A percentile compares a stretch with the other conserved stretches of the same genome.
These are phyloP conservation scores for Pythium pyrilobum DNA, from an alignment of 352 stramenopile genomes.

Conservation along the genomic window DNA sequence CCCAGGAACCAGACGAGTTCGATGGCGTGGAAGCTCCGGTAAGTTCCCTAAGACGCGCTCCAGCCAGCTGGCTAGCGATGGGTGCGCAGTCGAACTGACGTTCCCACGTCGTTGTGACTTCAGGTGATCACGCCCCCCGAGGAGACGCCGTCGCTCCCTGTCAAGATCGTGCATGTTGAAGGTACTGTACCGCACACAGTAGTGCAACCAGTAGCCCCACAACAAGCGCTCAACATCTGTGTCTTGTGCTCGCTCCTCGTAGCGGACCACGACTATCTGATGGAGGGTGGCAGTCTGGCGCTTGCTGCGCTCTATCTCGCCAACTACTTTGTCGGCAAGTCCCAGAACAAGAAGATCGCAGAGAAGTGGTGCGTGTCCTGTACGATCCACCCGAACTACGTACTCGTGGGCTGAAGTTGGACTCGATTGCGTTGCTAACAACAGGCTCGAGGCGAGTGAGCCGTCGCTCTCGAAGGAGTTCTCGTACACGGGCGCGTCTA, in stretches of 20 bases:
- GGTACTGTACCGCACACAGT: background rate
- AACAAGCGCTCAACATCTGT: too few relatives aligned
- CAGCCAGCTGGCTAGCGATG: background rate
- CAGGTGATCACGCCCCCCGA: conserved; percentile 14
- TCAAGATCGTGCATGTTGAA: background rate
- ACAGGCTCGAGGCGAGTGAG: conserved; percentile 60
- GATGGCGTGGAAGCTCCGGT: conserved; percentile 22
- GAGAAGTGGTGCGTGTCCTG: conserved; percentile 46
- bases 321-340: conserved; percentile 60
- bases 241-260: background rate
- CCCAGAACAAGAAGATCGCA: conserved; percentile 57
- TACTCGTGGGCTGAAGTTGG: background rate
- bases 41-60: too few relatives aligned
- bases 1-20: conserved; percentile 25
- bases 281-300: conserved; percentile 44
- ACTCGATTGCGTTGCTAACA: background rate
- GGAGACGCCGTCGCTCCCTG: background rate
- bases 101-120: background rate
- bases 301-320: conserved; percentile 46
- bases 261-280: conserved; percentile 24
- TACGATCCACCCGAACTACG: background rate
- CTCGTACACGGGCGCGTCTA: conserved; percentile 62
- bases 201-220: too few relatives aligned
- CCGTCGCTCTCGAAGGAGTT: conserved; percentile 65
- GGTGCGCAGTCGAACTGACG: too few relatives aligned